phyloP scores from a whole-genome alignment of 163 green algal genomes.

The Scenedesmus sp. region DNA sequence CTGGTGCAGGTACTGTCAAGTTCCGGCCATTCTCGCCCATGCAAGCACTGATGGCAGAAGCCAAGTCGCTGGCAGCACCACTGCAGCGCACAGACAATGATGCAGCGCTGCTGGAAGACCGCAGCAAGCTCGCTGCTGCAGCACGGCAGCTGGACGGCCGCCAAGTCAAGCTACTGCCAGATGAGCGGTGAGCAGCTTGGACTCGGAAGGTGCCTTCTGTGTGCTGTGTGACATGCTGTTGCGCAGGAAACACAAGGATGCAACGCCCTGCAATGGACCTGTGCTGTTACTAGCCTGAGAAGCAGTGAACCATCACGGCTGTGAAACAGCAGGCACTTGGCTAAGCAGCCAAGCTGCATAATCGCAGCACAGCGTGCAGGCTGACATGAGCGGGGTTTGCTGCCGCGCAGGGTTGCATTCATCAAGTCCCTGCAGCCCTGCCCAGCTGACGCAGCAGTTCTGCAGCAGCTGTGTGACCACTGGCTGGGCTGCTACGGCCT shows the following conservation, averaged over 20 bases:
- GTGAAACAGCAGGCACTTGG: not conserved
- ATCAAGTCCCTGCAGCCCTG: constrained; percentile 17
- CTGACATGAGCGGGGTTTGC: not conserved
- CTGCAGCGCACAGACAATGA: constrained; percentile 6
- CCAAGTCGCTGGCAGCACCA: not conserved
- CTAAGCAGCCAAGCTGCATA: no score
- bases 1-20: not conserved
- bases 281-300: no score
- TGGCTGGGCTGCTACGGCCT: constrained; percentile 28
- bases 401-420: constrained; percentile 22
- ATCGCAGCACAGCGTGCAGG: no score
- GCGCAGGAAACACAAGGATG: no score
- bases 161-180: constrained; percentile 42
- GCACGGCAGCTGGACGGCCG: constrained; percentile 37
- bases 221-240: not conserved
- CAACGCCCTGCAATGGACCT: no score
- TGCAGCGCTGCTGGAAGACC: constrained; percentile 1
- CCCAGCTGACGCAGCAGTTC: not conserved
- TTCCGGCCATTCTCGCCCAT: constrained; percentile 38
- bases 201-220: not conserved
- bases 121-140: constrained; percentile 38
- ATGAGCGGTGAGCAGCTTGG: constrained; percentile 15
- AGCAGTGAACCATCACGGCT: no score
- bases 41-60: constrained; percentile 5
- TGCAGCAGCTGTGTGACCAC: not conserved